Evolutionary conservation across 805 yeast genomes (phyloP), one percentile per base, ranked within the genome.

Genomic region (Deakozyma indianensis): DNA sequence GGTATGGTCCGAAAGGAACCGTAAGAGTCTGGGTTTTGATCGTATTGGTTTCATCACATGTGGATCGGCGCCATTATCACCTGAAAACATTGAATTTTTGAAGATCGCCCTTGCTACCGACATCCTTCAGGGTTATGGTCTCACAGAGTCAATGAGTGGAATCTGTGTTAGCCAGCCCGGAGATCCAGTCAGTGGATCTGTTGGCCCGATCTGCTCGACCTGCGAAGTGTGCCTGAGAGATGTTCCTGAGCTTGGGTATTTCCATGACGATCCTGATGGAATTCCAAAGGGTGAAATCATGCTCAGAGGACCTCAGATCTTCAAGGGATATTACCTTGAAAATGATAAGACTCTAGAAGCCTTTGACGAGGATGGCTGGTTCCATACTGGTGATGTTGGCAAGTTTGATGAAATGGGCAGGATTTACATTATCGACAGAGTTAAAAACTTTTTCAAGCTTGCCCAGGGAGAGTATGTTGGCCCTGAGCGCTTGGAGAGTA

Each of bases 1-100:
- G 22, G 35, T 67, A 4, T 50, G 75, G 46, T 57, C 67, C 35
- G 64, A 63, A 41, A 72, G 73, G 56, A 64, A 75, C 28, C 62
- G 69, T 42, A 53, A 57, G 44, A 66, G 67, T 29, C 54, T 75
- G 16, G 80, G 80, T 1, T 66, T 75, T 49, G 68, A 64, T 24
- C 69, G 71, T 42, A 52, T 66, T 28, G 58, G 62, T 16, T 60
- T 61, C 47, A 47, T 71, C 23, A 59, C 70, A 28, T 63, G 71
- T 24, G 85, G 90, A 22, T 78, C 84, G 27, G 87, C 90, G 2
- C 90, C 92, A 22, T 68, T 82, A 50, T 67, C 83, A 24, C 70
- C 72, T 16, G 78, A 73, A 38, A 32, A 32, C 18, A 32, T 32
- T n/a, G 63, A 65, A 48, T 81, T 79, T 56, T 60, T 83, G 53